Evolutionary conservation across 768 basidiomycete species (phyloP), one percentile per base, ranked within the genome.

Genomic region (Rickenella mellea): DNA sequence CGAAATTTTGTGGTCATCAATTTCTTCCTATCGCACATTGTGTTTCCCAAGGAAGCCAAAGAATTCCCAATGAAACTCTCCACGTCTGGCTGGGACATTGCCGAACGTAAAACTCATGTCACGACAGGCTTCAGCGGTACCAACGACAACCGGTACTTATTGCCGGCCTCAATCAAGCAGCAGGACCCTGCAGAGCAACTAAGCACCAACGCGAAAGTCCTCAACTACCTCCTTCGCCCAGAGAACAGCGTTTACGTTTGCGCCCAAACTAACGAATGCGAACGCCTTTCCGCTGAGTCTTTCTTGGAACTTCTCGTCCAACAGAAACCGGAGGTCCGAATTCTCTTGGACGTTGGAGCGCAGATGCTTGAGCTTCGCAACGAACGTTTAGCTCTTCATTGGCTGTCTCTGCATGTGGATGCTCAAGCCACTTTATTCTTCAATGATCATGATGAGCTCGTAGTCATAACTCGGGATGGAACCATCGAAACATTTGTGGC

Each of bases 81-180:
- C 3, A 68, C 73, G 10, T 70, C 68, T 2, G 65, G 65, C 0
- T 76, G 74, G 76, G 76, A 77, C 57, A 53, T 76, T 28, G 72
- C 68, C 0, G 66, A 68, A 39, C 44, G 41, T 2, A 69, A 60
- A 35, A 24, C 22, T 8, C 46, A 60, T 17, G 20, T 61, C 12
- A 70, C 61, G 1, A 74, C 73, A 0, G 73, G 71, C 4, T 77
- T 77, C 47, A 76, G 72, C 39, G 75, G 74, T 7, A 77, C 75
- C 1, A 77, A 76, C 39, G 75, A 76, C 44, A 64, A 65, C 21
- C 59, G 55, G 10, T 49, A 45, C 2, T 48, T 63, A 9, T 41
- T 69, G 9, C 67, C 67, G 0, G 45, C 55, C 0, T 54, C 64
- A 2, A 63, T 68, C 12, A 40, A 44, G 5, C 69, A 70, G 39